Evolutionary conservation across 78 protist genomes (phyloP).

Genomic region (Monocercomonoides exilis): DNA sequence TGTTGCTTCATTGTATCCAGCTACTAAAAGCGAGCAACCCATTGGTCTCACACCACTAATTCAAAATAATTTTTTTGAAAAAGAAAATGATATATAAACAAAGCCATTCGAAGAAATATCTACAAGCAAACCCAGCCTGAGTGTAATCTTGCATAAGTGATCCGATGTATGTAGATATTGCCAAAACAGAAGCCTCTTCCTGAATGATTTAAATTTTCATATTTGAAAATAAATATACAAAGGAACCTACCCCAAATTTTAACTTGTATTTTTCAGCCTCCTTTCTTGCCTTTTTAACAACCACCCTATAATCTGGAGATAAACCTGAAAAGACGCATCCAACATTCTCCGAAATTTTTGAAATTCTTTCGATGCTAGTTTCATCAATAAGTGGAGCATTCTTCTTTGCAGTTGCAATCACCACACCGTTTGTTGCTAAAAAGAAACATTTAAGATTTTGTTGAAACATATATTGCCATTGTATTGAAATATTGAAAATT

Average conservation of each 20-base stretch:
- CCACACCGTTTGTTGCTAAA: constrained; percentile 92
- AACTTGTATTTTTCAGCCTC: constrained; percentile 58
- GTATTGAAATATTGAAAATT: not conserved
- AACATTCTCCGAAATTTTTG: constrained; percentile 46
- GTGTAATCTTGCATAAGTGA: constrained; percentile 96
- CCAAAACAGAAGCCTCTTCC: constrained; percentile 70
- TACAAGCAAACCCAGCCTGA: constrained; percentile 81
- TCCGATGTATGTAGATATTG: constrained; percentile 88
- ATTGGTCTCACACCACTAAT: constrained; percentile 95
- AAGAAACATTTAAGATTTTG: not conserved
- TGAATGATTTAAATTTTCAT: constrained; percentile 48
- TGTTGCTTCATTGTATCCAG: constrained; percentile 68
- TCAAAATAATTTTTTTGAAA: too few species aligned
- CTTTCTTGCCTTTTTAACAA: constrained; percentile 79
- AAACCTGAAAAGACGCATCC: constrained; percentile 93
- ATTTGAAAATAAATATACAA: not conserved
- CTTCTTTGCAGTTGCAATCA: constrained; percentile 94
- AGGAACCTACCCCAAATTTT: not conserved
- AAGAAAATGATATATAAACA: not conserved
- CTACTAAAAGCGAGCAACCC: constrained; percentile 91
- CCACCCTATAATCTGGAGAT: constrained; percentile 86
- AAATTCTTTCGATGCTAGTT: constrained; percentile 61
- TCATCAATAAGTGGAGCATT: constrained; percentile 75
- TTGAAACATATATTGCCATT: not conserved
- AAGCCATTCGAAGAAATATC: not conserved